Percentiles rank a stretch among this genome's conserved stretches.
Conservation (phyloP, 371 early-diverging fungal genomes). For the Choanephora cucurbitarum region DNA sequence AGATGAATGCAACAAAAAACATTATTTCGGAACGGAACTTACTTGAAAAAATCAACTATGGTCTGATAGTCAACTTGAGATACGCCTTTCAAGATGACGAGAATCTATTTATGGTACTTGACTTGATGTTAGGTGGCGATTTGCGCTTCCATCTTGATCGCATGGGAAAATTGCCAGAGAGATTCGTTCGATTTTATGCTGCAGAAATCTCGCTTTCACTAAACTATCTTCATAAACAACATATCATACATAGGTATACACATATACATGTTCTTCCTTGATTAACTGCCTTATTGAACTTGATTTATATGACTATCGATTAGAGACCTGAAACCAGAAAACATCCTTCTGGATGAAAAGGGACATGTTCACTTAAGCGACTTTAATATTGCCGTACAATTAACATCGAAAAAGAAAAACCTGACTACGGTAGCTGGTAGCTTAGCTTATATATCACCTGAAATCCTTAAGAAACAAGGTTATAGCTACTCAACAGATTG, state of each 20-base stretch:
- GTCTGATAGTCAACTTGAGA: conserved; percentile 69
- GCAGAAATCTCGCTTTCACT: conserved; percentile 75
- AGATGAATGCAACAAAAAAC: conserved; percentile 57
- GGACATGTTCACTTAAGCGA: conserved; percentile 90
- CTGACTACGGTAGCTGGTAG: conserved; percentile 76
- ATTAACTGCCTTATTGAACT: neutral
- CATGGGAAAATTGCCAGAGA: conserved; percentile 62
- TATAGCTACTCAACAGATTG: conserved; percentile 81
- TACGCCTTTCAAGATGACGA: conserved; percentile 86
- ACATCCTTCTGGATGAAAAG: conserved; percentile 81
- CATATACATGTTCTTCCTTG: too few relatives aligned
- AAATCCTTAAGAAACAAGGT: conserved; percentile 71
- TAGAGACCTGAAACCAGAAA: conserved; percentile 92
- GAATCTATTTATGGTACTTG: conserved; percentile 79
- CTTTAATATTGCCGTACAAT: conserved; percentile 80
- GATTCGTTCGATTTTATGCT: conserved; percentile 75
- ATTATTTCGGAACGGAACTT: conserved; percentile 60
- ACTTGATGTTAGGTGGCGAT: conserved; percentile 89
- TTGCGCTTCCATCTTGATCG: conserved; percentile 78
- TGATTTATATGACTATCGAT: neutral
- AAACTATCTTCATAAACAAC: conserved; percentile 64
- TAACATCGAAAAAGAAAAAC: conserved; percentile 22
- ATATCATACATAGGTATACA: conserved; percentile 55
- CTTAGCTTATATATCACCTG: conserved; percentile 83
- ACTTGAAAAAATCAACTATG: conserved; percentile 51